Conservation (phyloP, 768 basidiomycete species). For the Boletus barrowsii region DNA sequence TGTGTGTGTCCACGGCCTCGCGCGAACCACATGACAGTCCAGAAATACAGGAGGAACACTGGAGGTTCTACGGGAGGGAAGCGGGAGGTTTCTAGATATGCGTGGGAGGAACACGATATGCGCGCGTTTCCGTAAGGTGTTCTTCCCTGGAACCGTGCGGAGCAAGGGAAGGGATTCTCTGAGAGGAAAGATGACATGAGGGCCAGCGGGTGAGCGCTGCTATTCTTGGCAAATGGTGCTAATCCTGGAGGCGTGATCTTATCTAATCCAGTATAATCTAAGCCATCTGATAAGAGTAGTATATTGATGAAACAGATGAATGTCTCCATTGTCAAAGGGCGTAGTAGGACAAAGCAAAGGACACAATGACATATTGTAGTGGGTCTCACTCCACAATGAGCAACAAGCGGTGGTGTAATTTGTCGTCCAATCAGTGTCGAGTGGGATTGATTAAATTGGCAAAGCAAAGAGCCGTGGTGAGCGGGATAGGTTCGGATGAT, state of each 20-base stretch:
- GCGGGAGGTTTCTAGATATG: neutral
- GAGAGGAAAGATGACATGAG: conserved; percentile 14
- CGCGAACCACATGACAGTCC: conserved; percentile 3
- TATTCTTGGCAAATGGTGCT: conserved; percentile 13
- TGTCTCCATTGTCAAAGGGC: no score
- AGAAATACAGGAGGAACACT: conserved; percentile 1
- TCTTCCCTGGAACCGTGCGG: conserved; percentile 8
- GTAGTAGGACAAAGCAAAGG: no score
- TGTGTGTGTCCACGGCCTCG: conserved; percentile 3
- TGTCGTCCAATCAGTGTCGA: no score
- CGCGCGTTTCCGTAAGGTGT: conserved; percentile 5
- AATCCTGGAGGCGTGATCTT: conserved; percentile 16
- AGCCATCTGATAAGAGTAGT: neutral
- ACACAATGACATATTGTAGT: no score
- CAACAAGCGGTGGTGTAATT: no score
- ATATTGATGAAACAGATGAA: neutral
- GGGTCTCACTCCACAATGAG: no score
- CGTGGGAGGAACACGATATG: neutral
- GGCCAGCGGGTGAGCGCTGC: conserved; percentile 1
- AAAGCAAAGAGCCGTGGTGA: conserved; percentile 6
- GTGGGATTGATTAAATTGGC: no score
- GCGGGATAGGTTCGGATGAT: neutral
- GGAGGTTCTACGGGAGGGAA: neutral
- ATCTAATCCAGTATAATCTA: conserved; percentile 18
- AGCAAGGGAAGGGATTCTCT: conserved; percentile 18